Base-by-base conservation (phyloP, 257 asterid species). In the Solanum bulbocastanum region DNA sequence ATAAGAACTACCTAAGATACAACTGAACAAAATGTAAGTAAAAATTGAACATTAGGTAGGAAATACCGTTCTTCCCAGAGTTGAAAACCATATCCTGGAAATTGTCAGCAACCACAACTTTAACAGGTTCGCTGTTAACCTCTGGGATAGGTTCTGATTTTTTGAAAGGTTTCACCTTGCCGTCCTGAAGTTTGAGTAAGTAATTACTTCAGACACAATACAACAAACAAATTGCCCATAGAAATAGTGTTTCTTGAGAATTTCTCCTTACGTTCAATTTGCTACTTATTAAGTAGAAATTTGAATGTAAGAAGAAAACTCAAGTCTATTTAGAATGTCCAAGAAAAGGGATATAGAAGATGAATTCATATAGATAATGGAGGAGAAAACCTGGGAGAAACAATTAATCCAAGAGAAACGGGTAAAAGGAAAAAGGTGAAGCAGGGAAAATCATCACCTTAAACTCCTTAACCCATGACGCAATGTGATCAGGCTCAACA, bases 141-240 rank as follows among this genome's bases (percentile, higher is more conserved):
- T 93, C 96, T 44, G 98, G 98, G 88, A 94, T 88, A 87, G 98
- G 93, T 90, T 95, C 96, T 1, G 98, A 95, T 90, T 95, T 95
- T 92, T 87, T 92, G 90, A 87, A 93, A 32, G 94, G 91, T 88
- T 90, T 89, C 62, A 92, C 89, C 35, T 49, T 90, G 56, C 96
- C 98, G 42, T 93, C 98, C 98, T 95, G 88, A 91, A 91, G 39
- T 56, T 37, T 81, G 78, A 30, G 71, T 18, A 8, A 52, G 33
- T 44, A 73, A 86, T 22, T 35, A 27, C 35, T 72, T 76, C 22
- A 73, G 44, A 86, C 49, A 32, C 85, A 22, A 12, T 30, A 75
- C n/a, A 86, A 22, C 40, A 35, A 86, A 81, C 30, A 66, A 40
- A 10, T 44, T 76, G 30, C 3, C 35, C 35, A 39, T 23, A 12